Evolutionary conservation across 805 yeast genomes (phyloP).

Genomic region (Candida caryicola): DNA sequence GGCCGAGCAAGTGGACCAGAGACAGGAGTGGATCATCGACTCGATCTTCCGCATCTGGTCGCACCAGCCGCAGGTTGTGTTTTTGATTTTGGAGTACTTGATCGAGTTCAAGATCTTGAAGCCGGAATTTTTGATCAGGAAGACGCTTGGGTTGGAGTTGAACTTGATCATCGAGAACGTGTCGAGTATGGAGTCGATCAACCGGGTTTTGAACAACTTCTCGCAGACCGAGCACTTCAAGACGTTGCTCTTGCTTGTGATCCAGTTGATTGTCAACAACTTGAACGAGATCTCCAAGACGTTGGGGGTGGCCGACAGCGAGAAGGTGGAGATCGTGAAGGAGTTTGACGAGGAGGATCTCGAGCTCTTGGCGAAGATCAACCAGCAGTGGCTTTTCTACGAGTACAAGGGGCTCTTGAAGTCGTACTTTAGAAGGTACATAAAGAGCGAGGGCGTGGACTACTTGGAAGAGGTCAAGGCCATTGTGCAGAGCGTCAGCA

Average conservation of each 20-base stretch:
- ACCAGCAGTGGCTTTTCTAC: slow-evolving; percentile 41
- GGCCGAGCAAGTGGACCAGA: slow-evolving; percentile 20
- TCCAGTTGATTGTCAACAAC: slow-evolving; percentile 27
- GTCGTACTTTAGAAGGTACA: slow-evolving; percentile 32
- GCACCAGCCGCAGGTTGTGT: slow-evolving; percentile 45
- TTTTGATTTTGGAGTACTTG: slow-evolving; percentile 41
- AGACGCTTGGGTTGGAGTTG: slow-evolving; percentile 23
- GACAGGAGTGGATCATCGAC: slow-evolving; percentile 39
- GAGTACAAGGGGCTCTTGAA: slow-evolving; percentile 43
- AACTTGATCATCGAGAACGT: slow-evolving; percentile 40
- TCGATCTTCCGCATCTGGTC: slow-evolving; percentile 42
- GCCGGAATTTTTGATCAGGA: slow-evolving; percentile 25
- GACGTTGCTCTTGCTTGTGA: slow-evolving; percentile 17
- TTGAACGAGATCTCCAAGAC: slow-evolving; percentile 23
- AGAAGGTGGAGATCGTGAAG: slow-evolving; percentile 22
- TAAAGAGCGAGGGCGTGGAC: slow-evolving; percentile 12
- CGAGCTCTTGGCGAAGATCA: slow-evolving; percentile 24
- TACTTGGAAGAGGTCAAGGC: slow-evolving; percentile 15
- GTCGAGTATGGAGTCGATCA: slow-evolving; percentile 43
- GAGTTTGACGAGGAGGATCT: slow-evolving; percentile 26
- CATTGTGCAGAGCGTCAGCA: slow-evolving; percentile 18
- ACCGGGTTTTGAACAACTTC: slow-evolving; percentile 29
- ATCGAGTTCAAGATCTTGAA: slow-evolving; percentile 37
- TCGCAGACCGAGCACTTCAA: slow-evolving; percentile 18
- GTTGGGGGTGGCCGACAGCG: slow-evolving; percentile 15